Percentiles rank a stretch among this genome's conserved stretches.
These are phyloP conservation scores for Neospora caninum DNA, from an alignment of 169 alveolate species.

Conservation along the genomic window DNA sequence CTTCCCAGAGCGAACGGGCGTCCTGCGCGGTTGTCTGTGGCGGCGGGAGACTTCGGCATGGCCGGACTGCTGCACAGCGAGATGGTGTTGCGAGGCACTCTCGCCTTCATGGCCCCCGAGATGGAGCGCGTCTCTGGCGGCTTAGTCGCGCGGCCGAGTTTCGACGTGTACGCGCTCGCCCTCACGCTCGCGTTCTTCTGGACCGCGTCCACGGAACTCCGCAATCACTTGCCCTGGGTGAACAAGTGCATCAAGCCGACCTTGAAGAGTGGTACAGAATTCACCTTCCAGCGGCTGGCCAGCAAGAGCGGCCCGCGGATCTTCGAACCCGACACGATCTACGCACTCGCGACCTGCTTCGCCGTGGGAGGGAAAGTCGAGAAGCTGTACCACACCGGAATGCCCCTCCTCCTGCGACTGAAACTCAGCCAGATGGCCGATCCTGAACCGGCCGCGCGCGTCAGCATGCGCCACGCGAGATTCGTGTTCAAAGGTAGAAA, in stretches of 20 bases:
- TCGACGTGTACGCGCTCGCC: conserved; percentile 44
- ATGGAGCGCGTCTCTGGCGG: conserved; percentile 32
- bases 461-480: conserved; percentile 21
- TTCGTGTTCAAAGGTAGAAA: conserved; percentile 2
- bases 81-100: not conserved
- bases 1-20: not conserved
- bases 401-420: conserved; percentile 14
- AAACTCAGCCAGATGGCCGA: conserved; percentile 9
- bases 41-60: conserved; percentile 49
- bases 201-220: not conserved
- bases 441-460: not conserved
- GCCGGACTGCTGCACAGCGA: not conserved
- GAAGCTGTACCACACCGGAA: not conserved
- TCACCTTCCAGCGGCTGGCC: not conserved
- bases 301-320: not conserved
- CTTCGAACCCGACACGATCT: not conserved
- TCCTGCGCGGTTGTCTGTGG: not conserved
- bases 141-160: not conserved
- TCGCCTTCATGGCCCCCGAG: conserved; percentile 53
- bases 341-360: not conserved
- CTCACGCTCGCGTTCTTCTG: conserved; percentile 29
- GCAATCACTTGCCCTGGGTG: conserved; percentile 34
- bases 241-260: conserved; percentile 21
- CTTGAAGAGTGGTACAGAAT: not conserved
- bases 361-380: conserved; percentile 40